Conservation (phyloP, 1,139 yeast genomes). For the Suhomyces coccinellae region DNA sequence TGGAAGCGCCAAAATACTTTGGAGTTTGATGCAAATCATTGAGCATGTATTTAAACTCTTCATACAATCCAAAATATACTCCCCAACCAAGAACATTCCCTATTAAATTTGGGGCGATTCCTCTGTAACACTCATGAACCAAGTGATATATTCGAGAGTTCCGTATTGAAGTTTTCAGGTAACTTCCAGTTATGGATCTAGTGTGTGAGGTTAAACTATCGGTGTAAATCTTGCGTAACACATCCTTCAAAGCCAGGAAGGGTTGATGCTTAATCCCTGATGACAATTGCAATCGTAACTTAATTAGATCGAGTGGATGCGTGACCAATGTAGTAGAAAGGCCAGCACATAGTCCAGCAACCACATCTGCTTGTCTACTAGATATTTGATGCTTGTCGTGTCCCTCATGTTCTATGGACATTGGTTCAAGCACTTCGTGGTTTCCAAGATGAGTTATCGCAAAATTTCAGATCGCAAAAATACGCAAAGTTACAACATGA, state of each 20-base stretch:
- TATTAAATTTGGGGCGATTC: conserved; percentile 72
- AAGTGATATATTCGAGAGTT: conserved; percentile 1
- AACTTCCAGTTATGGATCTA: neutral
- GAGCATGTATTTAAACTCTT: conserved; percentile 48
- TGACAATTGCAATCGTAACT: conserved; percentile 68
- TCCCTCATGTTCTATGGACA: neutral
- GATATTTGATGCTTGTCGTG: neutral
- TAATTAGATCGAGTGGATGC: conserved; percentile 87
- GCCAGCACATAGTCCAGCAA: conserved; percentile 86
- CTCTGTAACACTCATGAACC: conserved; percentile 58
- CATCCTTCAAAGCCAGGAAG: conserved; percentile 19
- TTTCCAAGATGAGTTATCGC: conserved; percentile 1
- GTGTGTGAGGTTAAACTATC: conserved; percentile 13
- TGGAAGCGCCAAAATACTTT: conserved; percentile 38
- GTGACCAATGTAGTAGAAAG: conserved; percentile 73
- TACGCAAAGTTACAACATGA: neutral
- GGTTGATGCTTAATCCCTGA: conserved; percentile 9
- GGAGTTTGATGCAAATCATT: conserved; percentile 23
- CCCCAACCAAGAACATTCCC: conserved; percentile 94
- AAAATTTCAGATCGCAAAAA: neutral
- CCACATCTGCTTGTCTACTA: conserved; percentile 47
- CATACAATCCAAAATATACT: conserved; percentile 74
- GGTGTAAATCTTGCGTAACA: conserved; percentile 20
- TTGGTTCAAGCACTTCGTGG: neutral
- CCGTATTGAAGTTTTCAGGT: neutral